Base-by-base conservation (phyloP, 2,329 filamentous ascomycete genomes). In the Venturia aucupariae region DNA sequence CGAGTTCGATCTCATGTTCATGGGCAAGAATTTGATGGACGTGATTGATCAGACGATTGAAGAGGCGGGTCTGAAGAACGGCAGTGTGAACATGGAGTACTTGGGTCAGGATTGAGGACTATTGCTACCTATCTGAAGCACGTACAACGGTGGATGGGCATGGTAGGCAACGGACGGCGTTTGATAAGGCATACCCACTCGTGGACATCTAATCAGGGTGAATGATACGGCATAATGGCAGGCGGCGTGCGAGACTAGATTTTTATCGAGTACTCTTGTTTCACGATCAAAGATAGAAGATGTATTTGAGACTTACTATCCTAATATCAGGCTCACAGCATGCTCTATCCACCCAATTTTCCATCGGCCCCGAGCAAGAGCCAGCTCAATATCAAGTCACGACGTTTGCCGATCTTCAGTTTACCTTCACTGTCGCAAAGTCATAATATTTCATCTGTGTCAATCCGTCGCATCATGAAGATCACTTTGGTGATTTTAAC, bases 11-110 rank as follows among this genome's bases (percentile, higher is more conserved):
- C 82, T 99, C 68, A 92, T 94, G 74, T 85, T 85, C 67, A 89
- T 96, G 85, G 90, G 92, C 60, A 88, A 88, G 72, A 94, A 99
- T 71, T 77, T 99, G 66, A 88, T 97, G 51, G 86, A 89, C 22
- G 78, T 81, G 64, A 79, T 97, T 60, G 87, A 92, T 60, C 78
- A 82, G 68, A 90, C 86, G 0, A 89, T 99, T 66, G 85, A 85
- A 69, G 88, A 91, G 71, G 90, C 89, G 0, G 91, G 92, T 0
- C 76, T 99, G 70, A 96, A 94, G 80, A 93, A 95, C 72, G 92
- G 89, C 3, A 96, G 92, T 0, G 88, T 99, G 8, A 97, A 97
- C 90, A 88, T 99, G 69, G 94, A 97, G 75, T 95, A 92, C 72
- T 65, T 72, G 46, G 61, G 35, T n/a, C 32, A 42, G 35, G 61